These are phyloP conservation scores for Stemphylium beticola DNA, from an alignment of 2,329 filamentous ascomycete species.

Conservation along the genomic window DNA sequence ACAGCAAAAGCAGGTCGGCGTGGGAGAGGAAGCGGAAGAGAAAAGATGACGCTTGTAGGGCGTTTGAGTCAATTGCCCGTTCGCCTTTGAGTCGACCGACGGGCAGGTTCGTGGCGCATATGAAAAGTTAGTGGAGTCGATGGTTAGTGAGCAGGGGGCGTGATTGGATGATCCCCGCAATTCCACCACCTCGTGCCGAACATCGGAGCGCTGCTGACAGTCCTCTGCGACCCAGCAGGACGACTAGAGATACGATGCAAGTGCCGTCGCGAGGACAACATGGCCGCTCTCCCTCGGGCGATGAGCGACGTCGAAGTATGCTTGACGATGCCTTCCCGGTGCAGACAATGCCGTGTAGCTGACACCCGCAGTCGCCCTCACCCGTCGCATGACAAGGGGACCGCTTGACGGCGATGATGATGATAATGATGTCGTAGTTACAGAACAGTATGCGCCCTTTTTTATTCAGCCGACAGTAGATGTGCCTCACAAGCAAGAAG, in stretches of 20 bases:
- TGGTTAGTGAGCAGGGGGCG: neutral
- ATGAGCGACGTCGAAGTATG: conserved; percentile 42
- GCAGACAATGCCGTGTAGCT: neutral
- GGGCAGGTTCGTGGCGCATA: conserved; percentile 15
- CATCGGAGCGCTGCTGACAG: conserved; percentile 16
- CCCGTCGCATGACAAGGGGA: conserved; percentile 75
- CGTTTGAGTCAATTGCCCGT: conserved; percentile 27
- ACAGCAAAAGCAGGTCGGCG: conserved; percentile 14
- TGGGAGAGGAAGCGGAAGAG: neutral
- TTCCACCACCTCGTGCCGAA: conserved; percentile 8
- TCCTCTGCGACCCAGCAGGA: neutral
- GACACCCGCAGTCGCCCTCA: conserved; percentile 58
- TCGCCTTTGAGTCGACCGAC: conserved; percentile 13
- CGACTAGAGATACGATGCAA: conserved; percentile 15
- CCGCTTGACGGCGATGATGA: conserved; percentile 69
- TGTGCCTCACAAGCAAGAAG: neutral
- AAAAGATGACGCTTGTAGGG: neutral
- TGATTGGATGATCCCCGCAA: conserved; percentile 22
- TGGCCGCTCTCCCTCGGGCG: conserved; percentile 37
- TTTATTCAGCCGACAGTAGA: conserved; percentile 11
- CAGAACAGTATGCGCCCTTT: conserved; percentile 64
- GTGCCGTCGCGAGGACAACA: conserved; percentile 27
- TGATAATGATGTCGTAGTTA: conserved; percentile 59
- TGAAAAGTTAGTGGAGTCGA: conserved; percentile 20
- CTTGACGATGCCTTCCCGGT: neutral